Evolutionary conservation across 495 filamentous ascomycete genomes (phyloP), one percentile per base, ranked within the genome.

Genomic region (Viridothelium virens): DNA sequence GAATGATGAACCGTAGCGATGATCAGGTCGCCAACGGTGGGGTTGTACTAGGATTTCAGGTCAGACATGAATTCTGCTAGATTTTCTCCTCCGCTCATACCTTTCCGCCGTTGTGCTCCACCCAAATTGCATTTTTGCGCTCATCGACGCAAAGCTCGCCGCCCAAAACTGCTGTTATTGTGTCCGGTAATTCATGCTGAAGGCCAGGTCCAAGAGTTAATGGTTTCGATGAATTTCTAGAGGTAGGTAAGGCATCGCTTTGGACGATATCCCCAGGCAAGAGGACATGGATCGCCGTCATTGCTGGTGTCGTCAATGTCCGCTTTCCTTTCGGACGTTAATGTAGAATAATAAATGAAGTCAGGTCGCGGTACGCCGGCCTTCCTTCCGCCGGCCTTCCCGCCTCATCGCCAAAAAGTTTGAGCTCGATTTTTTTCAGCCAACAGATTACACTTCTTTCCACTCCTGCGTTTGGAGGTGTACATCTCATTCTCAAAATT

Each of bases 191-290:
- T 50, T 85, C 84, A 71, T 91, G 88, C 34, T 83, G 85, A 44
- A 97, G 82, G 41, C 94, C 94, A 11, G 91, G 90, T 38, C 94
- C 94, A 38, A 98, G 82, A 70, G 88, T 89, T 66, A 98, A 81
- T 37, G 91, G 82, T 64, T 84, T 80, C 69, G 84, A 85, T 25
- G 81, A 81, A 68, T 86, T 86, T 41, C 80, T 79, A 1, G 91
- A 83, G 12, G 84, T 73, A 9, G 86, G 86, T 14, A 92, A 83
- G 41, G 77, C 64, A 56, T 77, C 75, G 10, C 79, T 74, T 9
- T 89, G 81, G 63, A 96, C 81, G 53, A 79, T 73, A 68, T 97
- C 91, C 64, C 95, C 92, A 0, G 94, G 94, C 44, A 98, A 83
- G 53, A 88, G 83, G 67, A 92, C 70, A 36, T 81, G 79, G 67